A percentile compares a stretch with the other conserved stretches of the same genome.
Conservation (phyloP, 2,329 filamentous ascomycete species). For the Alternaria brassicicola region DNA sequence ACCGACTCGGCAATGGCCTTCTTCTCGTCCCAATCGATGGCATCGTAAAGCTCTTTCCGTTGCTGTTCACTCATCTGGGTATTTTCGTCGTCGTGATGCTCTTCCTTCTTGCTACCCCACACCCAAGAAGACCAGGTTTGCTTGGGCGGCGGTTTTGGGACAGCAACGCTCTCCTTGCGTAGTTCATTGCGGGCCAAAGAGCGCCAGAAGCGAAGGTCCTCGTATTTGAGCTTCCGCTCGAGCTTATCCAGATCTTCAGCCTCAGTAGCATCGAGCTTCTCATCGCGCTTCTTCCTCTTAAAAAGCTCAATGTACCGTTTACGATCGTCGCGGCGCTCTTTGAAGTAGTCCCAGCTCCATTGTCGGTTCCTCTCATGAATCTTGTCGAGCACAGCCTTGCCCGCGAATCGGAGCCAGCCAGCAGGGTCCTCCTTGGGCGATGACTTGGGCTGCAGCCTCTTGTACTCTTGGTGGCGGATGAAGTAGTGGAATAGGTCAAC, state of each 20-base stretch:
- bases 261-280: conserved; percentile 71
- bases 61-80: conserved; percentile 94
- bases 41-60: conserved; percentile 93
- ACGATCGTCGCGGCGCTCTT: conserved; percentile 88
- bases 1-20: conserved; percentile 84
- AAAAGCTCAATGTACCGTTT: conserved; percentile 89
- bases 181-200: conserved; percentile 92
- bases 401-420: conserved; percentile 92
- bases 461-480: conserved; percentile 96
- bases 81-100: conserved; percentile 70
- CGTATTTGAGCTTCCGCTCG: conserved; percentile 88
- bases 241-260: conserved; percentile 73
- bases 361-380: conserved; percentile 92
- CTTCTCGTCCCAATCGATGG: conserved; percentile 98
- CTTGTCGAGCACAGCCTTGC: conserved; percentile 84
- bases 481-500: conserved; percentile 99
- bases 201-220: conserved; percentile 96
- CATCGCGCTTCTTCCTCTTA: conserved; percentile 84
- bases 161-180: conserved; percentile 89
- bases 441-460: conserved; percentile 85
- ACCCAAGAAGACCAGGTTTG: conserved; percentile 88
- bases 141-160: conserved; percentile 76
- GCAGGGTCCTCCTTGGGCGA: conserved; percentile 86
- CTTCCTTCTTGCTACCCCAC: conserved; percentile 73
- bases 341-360: conserved; percentile 97